A percentile compares a stretch with the other conserved stretches of the same genome.
These are phyloP conservation scores for Cercospora brassicicola DNA, from an alignment of 2,329 filamentous ascomycete species.

Conservation along the genomic window DNA sequence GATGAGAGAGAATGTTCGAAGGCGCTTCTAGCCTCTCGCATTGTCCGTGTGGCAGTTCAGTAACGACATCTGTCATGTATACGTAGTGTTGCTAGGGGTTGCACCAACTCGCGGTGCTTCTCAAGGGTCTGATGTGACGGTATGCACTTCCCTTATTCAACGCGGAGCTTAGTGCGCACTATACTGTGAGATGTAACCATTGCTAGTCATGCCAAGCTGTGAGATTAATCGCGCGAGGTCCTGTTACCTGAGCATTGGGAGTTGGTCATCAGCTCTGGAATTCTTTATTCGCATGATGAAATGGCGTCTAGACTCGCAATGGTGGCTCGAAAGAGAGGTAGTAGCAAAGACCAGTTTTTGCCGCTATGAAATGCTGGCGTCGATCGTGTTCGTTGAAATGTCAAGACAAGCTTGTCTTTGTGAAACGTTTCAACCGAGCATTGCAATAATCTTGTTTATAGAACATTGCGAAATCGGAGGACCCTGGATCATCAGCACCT, in stretches of 20 bases:
- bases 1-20: background rate
- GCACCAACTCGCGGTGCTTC: background rate
- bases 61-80: background rate
- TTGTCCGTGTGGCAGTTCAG: background rate
- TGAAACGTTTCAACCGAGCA: background rate
- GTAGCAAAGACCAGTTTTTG: background rate
- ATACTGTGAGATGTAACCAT: background rate
- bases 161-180: background rate
- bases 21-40: background rate
- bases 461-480: background rate
- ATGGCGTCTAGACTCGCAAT: background rate
- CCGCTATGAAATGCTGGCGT: background rate
- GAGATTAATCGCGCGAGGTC: background rate
- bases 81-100: background rate
- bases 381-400: background rate
- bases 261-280: background rate
- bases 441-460: background rate
- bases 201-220: background rate
- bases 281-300: background rate
- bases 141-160: background rate
- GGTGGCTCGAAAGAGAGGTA: background rate
- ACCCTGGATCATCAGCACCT: background rate
- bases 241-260: background rate
- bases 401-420: background rate
- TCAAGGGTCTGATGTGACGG: background rate